Evolutionary conservation across 441 rosid genomes (phyloP), one percentile per base, ranked within the genome.

Genomic region (Erodium trifolium): DNA sequence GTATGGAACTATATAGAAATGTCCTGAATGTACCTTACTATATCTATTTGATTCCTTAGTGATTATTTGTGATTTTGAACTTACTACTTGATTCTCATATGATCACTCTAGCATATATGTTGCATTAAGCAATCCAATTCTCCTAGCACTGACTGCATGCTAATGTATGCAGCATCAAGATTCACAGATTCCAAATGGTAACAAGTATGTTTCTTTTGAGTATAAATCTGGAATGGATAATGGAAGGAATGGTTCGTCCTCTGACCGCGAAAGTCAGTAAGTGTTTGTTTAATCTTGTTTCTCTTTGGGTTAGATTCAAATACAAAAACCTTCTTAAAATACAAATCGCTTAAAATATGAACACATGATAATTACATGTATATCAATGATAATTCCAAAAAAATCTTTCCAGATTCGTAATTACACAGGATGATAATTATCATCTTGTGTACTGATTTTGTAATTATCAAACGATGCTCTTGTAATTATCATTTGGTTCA

Each of bases 251-350:
- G 98, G 88, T 77, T 95, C 99, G 60, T 95, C 99, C 57, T 92
- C 99, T 5, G 99, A 95, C 72, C 93, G 70, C 68, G 99, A 95
- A 82, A 88, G 96, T 84, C 99, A 92, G 99, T 95, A 78, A 90
- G 99, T 90, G 72, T 82, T 79, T 51, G 5, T 9, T 57, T 39
- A 75, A 7, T 47, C 34, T 31, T 31, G 34, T 31, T 31, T 31
- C 34, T 31, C 34, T 31, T 31, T 31, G 3, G 3, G 34, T 31
- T 31, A 31, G 34, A 3, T 31, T 31, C 34, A 2, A 31, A 31
- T 31, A 31, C 34, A 31, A 31, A 31, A 2, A 31, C 34, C 34
- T 31, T 31, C 34, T 31, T 31, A 31, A 31, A 31, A 31, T 31
- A 31, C 34, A 31, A 31, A 31, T 3, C 34, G 3, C 34, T 31